phyloP scores from a whole-genome alignment of 495 filamentous ascomycete genomes.

The Margaritispora aquatica region DNA sequence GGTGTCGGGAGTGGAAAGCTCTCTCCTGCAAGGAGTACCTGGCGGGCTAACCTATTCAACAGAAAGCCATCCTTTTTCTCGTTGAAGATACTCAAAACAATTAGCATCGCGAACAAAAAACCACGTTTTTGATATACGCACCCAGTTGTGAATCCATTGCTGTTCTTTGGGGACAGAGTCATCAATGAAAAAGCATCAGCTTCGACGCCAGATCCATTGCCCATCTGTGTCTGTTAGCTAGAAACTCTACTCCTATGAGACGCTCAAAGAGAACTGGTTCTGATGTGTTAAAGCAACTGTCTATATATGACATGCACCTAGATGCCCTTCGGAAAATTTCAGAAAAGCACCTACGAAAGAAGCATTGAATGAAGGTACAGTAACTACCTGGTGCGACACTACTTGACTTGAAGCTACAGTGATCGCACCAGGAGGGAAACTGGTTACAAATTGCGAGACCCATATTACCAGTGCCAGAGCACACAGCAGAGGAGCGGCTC shows the following conservation, averaged over 20 bases:
- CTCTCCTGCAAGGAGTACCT: constrained; percentile 7
- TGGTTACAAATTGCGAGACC: constrained; percentile 7
- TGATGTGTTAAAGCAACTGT: too few species aligned
- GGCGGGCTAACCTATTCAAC: background rate
- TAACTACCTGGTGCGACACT: background rate
- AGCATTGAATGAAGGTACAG: constrained; percentile 13
- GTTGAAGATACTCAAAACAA: background rate
- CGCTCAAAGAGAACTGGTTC: too few species aligned
- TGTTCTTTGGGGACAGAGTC: background rate
- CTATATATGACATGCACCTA: too few species aligned
- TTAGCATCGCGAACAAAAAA: background rate
- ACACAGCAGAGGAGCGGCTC: constrained; percentile 8
- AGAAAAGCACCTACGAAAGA: constrained; percentile 10
- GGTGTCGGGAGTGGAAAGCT: background rate
- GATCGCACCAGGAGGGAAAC: constrained; percentile 19
- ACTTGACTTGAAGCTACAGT: constrained; percentile 1
- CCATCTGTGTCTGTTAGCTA: constrained; percentile 8
- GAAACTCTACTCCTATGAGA: background rate
- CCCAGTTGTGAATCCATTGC: background rate
- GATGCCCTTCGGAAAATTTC: background rate
- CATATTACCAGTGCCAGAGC: constrained; percentile 9
- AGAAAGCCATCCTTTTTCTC: constrained; percentile 4
- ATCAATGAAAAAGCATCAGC: constrained; percentile 4
- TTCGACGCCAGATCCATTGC: constrained; percentile 14
- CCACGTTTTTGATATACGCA: background rate